Conservation (phyloP, 345 rosid species). For the Brassica cretica region DNA sequence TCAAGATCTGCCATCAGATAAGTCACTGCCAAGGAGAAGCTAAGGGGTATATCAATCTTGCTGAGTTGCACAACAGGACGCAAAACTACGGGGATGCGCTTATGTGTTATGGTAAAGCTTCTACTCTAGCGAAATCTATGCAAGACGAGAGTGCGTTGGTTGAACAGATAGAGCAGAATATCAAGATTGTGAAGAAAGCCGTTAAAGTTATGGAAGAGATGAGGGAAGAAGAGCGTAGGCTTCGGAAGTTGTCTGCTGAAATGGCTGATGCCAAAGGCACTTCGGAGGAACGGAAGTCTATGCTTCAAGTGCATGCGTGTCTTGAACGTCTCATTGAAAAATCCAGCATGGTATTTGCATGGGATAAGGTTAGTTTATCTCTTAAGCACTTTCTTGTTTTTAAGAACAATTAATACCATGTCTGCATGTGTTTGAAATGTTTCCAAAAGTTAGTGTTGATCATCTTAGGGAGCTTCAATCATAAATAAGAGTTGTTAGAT, state of each 20-base stretch:
- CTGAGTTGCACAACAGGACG: conserved; percentile 70
- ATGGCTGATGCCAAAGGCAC: conserved; percentile 58
- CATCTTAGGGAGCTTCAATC: neutral
- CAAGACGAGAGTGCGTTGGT: conserved; percentile 84
- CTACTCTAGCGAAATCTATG: conserved; percentile 78
- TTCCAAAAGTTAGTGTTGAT: conserved; percentile 13
- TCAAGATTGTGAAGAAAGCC: conserved; percentile 63
- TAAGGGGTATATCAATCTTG: conserved; percentile 93
- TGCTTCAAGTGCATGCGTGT: conserved; percentile 58
- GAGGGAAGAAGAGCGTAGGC: conserved; percentile 76
- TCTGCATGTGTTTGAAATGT: conserved; percentile 22
- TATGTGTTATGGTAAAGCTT: conserved; percentile 74
- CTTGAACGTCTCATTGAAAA: conserved; percentile 83
- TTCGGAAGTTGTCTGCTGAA: conserved; percentile 72
- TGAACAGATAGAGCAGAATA: conserved; percentile 61
- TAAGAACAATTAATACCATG: neutral
- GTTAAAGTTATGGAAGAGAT: conserved; percentile 64
- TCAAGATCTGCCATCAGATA: conserved; percentile 70
- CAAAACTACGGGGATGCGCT: conserved; percentile 79
- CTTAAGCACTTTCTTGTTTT: conserved; percentile 8
- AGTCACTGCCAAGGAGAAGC: conserved; percentile 88
- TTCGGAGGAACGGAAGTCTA: conserved; percentile 62
- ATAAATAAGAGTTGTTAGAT: conserved; percentile 15
- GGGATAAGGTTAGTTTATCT: conserved; percentile 63
- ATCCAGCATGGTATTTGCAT: conserved; percentile 64